A percentile compares a stretch with the other conserved stretches of the same genome.
Evolutionary conservation across 1,139 yeast species (phyloP).

Genomic region (Scheffersomyces quercinus): DNA sequence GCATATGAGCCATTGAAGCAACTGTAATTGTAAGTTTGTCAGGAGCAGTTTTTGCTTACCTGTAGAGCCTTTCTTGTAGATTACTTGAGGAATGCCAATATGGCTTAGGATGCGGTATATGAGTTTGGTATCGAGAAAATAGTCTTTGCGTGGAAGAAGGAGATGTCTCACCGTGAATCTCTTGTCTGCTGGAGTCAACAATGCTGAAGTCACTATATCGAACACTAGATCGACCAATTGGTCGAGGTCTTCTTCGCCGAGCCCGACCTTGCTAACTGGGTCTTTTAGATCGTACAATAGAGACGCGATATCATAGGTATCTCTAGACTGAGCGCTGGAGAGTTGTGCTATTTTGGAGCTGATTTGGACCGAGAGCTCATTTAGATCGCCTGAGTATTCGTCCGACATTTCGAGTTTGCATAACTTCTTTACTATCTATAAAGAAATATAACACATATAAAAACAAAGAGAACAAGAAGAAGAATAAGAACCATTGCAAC

Average conservation of each 20-base stretch:
- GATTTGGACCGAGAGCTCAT: not conserved
- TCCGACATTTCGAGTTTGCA: no score
- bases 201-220: not conserved
- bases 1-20: conserved; percentile 35
- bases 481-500: no score
- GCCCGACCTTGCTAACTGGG: not conserved
- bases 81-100: conserved; percentile 31
- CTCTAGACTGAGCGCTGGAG: not conserved
- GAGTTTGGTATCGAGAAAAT: conserved; percentile 10
- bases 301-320: not conserved
- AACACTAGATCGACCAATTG: not conserved
- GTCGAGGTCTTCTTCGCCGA: conserved; percentile 1
- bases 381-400: not conserved
- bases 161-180: conserved; percentile 8
- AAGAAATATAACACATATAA: no score
- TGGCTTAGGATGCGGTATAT: conserved; percentile 25
- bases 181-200: conserved; percentile 8
- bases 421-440: no score
- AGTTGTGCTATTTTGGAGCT: not conserved
- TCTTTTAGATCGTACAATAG: not conserved
- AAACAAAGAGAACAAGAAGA: no score
- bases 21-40: conserved; percentile 20
- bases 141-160: conserved; percentile 13
- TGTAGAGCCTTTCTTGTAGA: conserved; percentile 22
- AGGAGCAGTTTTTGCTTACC: conserved; percentile 24